Base-by-base conservation (phyloP, 108 stramenopile species). In the Skeletonema grethae region DNA sequence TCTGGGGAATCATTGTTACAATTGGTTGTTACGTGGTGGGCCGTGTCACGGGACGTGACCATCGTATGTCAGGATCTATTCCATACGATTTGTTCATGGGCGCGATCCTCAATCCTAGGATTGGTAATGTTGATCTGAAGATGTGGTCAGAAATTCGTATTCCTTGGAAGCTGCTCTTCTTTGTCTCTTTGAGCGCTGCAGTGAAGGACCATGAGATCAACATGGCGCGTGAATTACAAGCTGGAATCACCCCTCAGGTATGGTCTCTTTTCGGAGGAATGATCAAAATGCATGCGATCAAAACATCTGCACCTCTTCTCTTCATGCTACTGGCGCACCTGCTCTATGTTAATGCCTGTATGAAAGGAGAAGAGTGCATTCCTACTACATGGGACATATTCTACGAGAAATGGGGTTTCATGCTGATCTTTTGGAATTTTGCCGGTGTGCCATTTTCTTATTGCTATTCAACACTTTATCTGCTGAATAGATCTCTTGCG, bases 361-460 rank as follows among this genome's bases (percentile, higher is more conserved):
- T 79, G 75, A 87, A 87, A 80, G 87, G 87, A 57, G 87, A 87
- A 38, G 84, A 87, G 50, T 85, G 82, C 39, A 85, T 87, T 57
- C 87, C 87, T 16, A 80, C 74, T 30, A 87, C 87, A 24, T 87
- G 87, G 87, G 87, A 87, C 43, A 87, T 87, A 10, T 87, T 87
- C 41, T 85, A 87, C 59, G 87, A 85, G 55, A 80, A 85, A 18
- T 87, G 79, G 82, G 87, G 87, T 3, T 87, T 65, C 72, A 87
- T 87, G 87, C 69, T 87, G 11, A 87, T 85, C 56, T 87, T 82
- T 60, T 87, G 87, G 87, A 87, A 87, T 56, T 63, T 87, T 43
- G 77, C 82, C n/a, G 87, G 87, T 25, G 87, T 87, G 7, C 82
- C 87, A 18, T 85, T 87, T 38, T 72, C 83, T 13, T 87, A 87